phyloP scores from a whole-genome alignment of 495 filamentous ascomycete species.

The Penicillium tannophilum region DNA sequence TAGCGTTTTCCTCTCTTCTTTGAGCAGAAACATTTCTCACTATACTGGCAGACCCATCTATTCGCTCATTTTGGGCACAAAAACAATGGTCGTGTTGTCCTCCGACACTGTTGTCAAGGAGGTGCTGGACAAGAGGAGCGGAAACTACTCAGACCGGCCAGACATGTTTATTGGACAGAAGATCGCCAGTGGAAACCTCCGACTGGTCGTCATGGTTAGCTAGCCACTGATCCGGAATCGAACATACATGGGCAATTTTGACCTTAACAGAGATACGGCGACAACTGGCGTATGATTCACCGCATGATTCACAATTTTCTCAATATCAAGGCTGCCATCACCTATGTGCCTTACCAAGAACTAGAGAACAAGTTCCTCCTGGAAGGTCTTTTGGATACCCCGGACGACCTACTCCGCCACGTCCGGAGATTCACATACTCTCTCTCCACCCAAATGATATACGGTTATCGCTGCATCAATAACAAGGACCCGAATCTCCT shows the following conservation, averaged over 20 bases:
- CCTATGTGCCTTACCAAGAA: neutral
- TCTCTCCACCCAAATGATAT: neutral
- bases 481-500: conserved; percentile 37
- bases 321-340: neutral
- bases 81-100: neutral
- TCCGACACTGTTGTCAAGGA: conserved; percentile 57
- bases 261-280: neutral
- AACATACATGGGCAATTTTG: neutral
- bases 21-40: too few species aligned
- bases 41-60: neutral
- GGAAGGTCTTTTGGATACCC: neutral
- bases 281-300: neutral
- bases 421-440: neutral
- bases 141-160: conserved; percentile 66
- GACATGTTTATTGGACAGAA: conserved; percentile 44
- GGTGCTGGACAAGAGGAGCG: conserved; percentile 57
- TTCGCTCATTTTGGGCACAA: neutral
- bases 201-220: neutral
- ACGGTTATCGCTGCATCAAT: neutral
- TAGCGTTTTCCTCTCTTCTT: too few species aligned
- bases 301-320: neutral
- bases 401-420: neutral
- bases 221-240: neutral
- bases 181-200: conserved; percentile 31
- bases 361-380: neutral